Evolutionary conservation across 768 basidiomycete genomes (phyloP), one percentile per base, ranked within the genome.

Genomic region (Gyrodon lividus): DNA sequence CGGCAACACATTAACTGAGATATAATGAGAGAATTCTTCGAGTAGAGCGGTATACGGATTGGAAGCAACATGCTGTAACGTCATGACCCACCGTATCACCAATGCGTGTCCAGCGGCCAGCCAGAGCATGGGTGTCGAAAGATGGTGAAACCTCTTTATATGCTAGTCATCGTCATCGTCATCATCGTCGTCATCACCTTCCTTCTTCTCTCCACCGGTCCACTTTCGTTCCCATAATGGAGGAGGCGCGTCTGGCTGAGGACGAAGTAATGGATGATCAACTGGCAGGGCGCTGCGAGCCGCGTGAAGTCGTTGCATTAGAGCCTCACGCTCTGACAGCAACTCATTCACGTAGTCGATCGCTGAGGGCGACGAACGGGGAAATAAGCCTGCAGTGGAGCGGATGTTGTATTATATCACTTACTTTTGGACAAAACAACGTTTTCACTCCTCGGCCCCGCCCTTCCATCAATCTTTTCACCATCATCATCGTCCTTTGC

Each of bases 371-470:
- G 7, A 31, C 19, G 38, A 16, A 44, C 33, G 39, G 2, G 16
- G 6, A 17, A 10, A 50, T 57, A 23, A 55, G 43, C 16, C 34
- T 38, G 50, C 51, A 43, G 28, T 13, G 45, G 30, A 49, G 24
- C 31, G 6, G 19, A 37, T 14, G 58, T 23, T 38, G 42, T 19
- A 13, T 5, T 40, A 33, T 3, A 19, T 16, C 1, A 54, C 90
- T 61, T 63, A 95, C 93, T 92, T 70, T 95, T 93, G 34, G 82
- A 80, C 34, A 96, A 69, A 4, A 96, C 92, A 40, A 95, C 81
- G 52, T 92, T 91, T 72, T 96, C 93, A 66, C 92, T 95, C 61
- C 88, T 77, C 6, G 94, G 92, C 1, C 93, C 94, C 0, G 90
- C 89, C 23, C 94, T 74, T 10, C 93, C 92, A 60, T 95, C 93